phyloP scores from a whole-genome alignment of 257 asterid species.

The Ehretia macrophylla region DNA sequence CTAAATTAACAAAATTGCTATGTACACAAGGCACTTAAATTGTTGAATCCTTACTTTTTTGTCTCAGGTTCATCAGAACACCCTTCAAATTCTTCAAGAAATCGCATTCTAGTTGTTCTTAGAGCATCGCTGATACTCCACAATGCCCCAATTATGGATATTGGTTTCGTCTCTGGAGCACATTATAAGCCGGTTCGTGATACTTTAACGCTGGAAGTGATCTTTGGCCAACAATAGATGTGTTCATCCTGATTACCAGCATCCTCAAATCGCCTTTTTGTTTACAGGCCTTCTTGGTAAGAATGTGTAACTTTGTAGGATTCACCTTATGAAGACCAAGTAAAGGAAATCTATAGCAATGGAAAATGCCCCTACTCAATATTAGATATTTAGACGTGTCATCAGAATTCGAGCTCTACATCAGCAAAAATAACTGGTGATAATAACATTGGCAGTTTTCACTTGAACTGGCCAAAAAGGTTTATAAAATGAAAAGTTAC shows the following conservation, averaged over 20 bases:
- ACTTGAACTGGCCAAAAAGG: too few relatives aligned
- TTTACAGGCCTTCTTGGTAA: background rate
- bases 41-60: slow-evolving; percentile 17
- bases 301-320: background rate
- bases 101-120: slow-evolving; percentile 61
- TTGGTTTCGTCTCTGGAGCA: slow-evolving; percentile 11
- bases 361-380: background rate
- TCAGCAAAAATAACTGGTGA: too few relatives aligned
- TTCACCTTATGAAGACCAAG: background rate
- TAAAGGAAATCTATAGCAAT: background rate
- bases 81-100: slow-evolving; percentile 93
- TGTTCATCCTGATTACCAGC: background rate
- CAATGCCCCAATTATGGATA: slow-evolving; percentile 15
- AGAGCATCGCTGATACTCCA: background rate
- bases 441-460: too few relatives aligned
- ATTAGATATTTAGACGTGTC: too few relatives aligned
- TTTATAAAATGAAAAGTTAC: too few relatives aligned
- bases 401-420: too few relatives aligned
- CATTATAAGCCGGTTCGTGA: background rate
- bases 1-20: background rate
- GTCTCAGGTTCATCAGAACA: slow-evolving; percentile 89
- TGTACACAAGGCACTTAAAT: background rate
- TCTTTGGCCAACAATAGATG: background rate
- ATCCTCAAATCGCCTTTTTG: background rate
- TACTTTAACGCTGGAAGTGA: background rate